Percentiles rank a stretch among this genome's conserved stretches.
phyloP scores from a whole-genome alignment of 2,329 filamentous ascomycete species.

The Fusarium sp. region DNA sequence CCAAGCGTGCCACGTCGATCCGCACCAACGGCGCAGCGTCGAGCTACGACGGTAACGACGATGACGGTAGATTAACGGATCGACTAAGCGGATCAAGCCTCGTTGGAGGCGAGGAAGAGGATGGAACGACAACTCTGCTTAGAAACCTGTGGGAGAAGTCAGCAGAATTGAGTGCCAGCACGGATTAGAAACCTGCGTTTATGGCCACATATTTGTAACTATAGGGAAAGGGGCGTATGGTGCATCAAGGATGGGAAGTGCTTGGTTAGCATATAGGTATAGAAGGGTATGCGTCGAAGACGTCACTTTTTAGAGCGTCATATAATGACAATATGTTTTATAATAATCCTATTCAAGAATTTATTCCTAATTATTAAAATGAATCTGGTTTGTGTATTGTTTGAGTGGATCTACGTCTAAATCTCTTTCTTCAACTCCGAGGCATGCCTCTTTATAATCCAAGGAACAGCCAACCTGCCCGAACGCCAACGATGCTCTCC shows the following conservation, averaged over 20 bases:
- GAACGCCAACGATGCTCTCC: constrained; percentile 34
- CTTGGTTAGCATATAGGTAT: constrained; percentile 20
- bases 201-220: constrained; percentile 18
- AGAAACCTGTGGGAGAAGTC: constrained; percentile 72
- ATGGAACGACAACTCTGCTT: constrained; percentile 63
- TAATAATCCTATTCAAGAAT: not conserved
- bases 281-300: constrained; percentile 23
- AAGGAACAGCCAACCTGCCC: not conserved
- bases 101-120: constrained; percentile 61
- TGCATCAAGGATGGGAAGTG: constrained; percentile 25
- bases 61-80: constrained; percentile 55
- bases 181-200: constrained; percentile 27
- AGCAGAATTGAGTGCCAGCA: constrained; percentile 66
- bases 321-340: constrained; percentile 8
- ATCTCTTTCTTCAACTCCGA: not conserved
- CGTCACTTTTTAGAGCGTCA: constrained; percentile 15
- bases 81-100: constrained; percentile 63
- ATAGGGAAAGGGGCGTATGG: constrained; percentile 18
- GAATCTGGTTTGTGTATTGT: constrained; percentile 5
- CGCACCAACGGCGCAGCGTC: constrained; percentile 55
- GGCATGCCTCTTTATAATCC: constrained; percentile 2
- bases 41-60: constrained; percentile 60
- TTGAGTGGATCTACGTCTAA: constrained; percentile 7
- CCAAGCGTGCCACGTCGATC: constrained; percentile 52
- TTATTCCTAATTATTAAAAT: not conserved